phyloP scores from a whole-genome alignment of 2,329 filamentous ascomycete genomes.

The Cladophialophora exuberans region DNA sequence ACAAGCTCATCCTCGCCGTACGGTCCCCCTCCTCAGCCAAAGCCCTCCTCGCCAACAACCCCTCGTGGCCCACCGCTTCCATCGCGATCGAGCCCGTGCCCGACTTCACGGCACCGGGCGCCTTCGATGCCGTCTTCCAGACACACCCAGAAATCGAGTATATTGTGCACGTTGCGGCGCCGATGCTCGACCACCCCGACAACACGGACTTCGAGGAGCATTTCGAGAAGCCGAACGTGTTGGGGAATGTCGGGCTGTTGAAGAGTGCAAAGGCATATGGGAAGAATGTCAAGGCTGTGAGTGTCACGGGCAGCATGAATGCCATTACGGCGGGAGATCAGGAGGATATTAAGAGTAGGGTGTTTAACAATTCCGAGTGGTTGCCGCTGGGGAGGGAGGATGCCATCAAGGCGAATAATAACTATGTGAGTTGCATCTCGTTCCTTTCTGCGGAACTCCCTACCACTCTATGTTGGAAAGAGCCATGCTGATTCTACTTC shows the following conservation, averaged over 20 bases:
- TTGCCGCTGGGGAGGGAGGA: slow-evolving; percentile 18
- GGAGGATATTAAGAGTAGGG: slow-evolving; percentile 23
- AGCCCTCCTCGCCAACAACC: slow-evolving; percentile 59
- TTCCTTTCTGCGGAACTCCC: not conserved
- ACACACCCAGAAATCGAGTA: slow-evolving; percentile 69
- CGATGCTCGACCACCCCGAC: slow-evolving; percentile 67
- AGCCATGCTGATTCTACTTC: not conserved
- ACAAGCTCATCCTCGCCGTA: slow-evolving; percentile 65
- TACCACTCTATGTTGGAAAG: not conserved
- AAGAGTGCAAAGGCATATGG: slow-evolving; percentile 17
- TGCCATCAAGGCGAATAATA: slow-evolving; percentile 22
- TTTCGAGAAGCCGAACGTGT: slow-evolving; percentile 25
- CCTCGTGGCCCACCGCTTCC: slow-evolving; percentile 55
- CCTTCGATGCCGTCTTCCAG: slow-evolving; percentile 67
- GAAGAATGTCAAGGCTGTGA: slow-evolving; percentile 24
- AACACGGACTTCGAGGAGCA: slow-evolving; percentile 22
- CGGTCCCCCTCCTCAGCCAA: slow-evolving; percentile 63
- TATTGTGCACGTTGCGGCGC: slow-evolving; percentile 73
- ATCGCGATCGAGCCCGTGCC: slow-evolving; percentile 68
- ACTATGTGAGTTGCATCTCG: slow-evolving; percentile 15
- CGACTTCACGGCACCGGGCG: slow-evolving; percentile 69
- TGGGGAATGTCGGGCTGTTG: slow-evolving; percentile 22
- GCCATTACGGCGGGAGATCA: slow-evolving; percentile 24
- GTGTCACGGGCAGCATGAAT: slow-evolving; percentile 27
- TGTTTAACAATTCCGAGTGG: slow-evolving; percentile 19